A percentile compares a stretch with the other conserved stretches of the same genome.
Evolutionary conservation across 352 stramenopile genomes (phyloP).

Genomic region (Phytophthora pistaciae): DNA sequence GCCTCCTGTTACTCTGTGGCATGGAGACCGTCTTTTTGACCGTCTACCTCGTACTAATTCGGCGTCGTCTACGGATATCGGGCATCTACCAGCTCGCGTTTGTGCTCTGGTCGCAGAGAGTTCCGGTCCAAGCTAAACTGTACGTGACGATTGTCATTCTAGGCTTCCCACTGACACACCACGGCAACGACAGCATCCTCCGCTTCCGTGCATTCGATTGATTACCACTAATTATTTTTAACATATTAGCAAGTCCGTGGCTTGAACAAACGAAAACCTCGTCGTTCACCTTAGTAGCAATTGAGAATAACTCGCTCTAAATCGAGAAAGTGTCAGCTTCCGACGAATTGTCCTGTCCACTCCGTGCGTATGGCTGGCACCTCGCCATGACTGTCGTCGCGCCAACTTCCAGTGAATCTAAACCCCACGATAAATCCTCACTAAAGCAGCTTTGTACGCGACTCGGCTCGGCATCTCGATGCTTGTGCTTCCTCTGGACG

Average conservation of each 20-base stretch:
- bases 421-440: not conserved
- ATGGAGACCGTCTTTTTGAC: conserved; percentile 29
- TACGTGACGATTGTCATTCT: conserved; percentile 35
- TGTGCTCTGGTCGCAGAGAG: conserved; percentile 30
- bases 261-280: not conserved
- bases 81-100: conserved; percentile 39
- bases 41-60: conserved; percentile 31
- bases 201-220: conserved; percentile 16
- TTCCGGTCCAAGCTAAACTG: conserved; percentile 37
- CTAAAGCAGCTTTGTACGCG: not conserved
- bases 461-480: not conserved
- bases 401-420: not conserved
- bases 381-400: not conserved
- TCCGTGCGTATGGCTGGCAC: not conserved
- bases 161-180: conserved; percentile 38
- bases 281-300: not conserved
- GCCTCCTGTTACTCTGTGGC: conserved; percentile 26
- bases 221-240: not conserved
- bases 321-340: not conserved
- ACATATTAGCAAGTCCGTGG: not conserved
- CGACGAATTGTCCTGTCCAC: too few species aligned
- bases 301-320: not conserved
- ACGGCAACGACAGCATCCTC: conserved; percentile 43
- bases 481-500: not conserved
- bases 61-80: conserved; percentile 13